Evolutionary conservation across 306 rosid genomes (phyloP), one percentile per base, ranked within the genome.

Genomic region (Alnus glutinosa): DNA sequence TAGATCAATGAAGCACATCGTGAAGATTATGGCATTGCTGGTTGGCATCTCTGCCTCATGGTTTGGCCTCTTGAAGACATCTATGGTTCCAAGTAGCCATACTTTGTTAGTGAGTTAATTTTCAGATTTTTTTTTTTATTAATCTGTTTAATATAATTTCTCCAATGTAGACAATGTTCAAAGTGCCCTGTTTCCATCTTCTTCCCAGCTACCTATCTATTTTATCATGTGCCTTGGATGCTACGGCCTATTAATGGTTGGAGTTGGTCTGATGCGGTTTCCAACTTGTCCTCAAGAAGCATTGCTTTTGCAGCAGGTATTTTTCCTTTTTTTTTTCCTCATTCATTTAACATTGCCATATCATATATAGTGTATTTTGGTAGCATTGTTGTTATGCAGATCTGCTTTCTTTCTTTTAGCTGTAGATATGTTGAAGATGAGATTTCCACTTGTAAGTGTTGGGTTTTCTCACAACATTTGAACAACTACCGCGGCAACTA

Each of bases 251-350:
- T 71, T 88, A 59, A 86, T 86, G 91, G 88, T 88, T 47, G 89
- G 91, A 73, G 69, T 88, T 55, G 91, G 91, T 79, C 74, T 88
- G 39, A 72, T 88, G 76, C 72, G 68, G 58, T 88, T 88, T 77
- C 91, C 91, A 23, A 88, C 89, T 70, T 88, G 91, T 75, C 91
- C 88, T 57, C 74, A 69, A 48, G 89, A 88, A 83, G 86, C 89
- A 23, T 9, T 73, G 55, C 73, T 88, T 70, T 55, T 86, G 70
- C 85, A 83, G 75, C 46, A 85, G 89, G 89, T 86, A 73, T 57
- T 14, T 51, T 15, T 15, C 55, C 2, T 51, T 1, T 15, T 51
- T 14, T 51, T 51, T 15, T 51, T 51, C 5, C 9, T 51, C 9
- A 3, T 0, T 51, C 18, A 14, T 5, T 19, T n/a, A n/a, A 57